phyloP scores from a whole-genome alignment of 495 filamentous ascomycete species.

The Aspergillus coremiiformis region DNA sequence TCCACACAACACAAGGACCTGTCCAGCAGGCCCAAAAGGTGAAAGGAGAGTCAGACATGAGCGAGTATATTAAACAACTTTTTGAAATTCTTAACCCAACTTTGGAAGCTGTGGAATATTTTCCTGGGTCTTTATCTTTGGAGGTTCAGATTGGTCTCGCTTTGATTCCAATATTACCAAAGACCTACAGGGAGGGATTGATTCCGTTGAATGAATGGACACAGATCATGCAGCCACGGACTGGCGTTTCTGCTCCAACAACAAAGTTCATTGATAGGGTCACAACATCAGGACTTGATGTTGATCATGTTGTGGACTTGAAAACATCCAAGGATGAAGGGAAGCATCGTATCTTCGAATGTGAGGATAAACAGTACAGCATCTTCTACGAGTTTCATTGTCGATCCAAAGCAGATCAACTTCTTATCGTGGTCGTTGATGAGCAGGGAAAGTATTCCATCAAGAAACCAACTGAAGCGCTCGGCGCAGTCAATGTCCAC shows the following conservation, averaged over 20 bases:
- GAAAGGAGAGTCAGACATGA: conserved; percentile 1
- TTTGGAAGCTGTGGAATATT: conserved; percentile 22
- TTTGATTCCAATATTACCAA: conserved; percentile 19
- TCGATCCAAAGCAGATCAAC: conserved; percentile 10
- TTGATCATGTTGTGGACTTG: conserved; percentile 32
- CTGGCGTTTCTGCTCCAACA: conserved; percentile 10
- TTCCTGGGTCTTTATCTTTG: conserved; percentile 26
- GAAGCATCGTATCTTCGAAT: conserved; percentile 26
- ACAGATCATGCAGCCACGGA: conserved; percentile 17
- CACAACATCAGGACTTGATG: conserved; percentile 30
- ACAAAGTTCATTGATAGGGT: conserved; percentile 27
- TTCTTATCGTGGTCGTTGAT: conserved; percentile 46
- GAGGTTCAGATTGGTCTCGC: conserved; percentile 34
- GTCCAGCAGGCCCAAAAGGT: neutral
- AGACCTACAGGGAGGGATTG: conserved; percentile 8
- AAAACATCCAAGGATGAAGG: conserved; percentile 18
- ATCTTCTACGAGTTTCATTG: conserved; percentile 50
- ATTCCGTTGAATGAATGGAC: conserved; percentile 21
- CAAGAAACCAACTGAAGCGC: conserved; percentile 5
- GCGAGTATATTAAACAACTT: conserved; percentile 10
- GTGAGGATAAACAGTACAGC: conserved; percentile 15
- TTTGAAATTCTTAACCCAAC: conserved; percentile 17
- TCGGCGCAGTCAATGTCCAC: conserved; percentile 33
- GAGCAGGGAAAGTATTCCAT: conserved; percentile 23
- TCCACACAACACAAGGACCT: neutral